Base-by-base conservation (phyloP, 2,329 filamentous ascomycete genomes). In the Zelopaecilomyces penicillatus region DNA sequence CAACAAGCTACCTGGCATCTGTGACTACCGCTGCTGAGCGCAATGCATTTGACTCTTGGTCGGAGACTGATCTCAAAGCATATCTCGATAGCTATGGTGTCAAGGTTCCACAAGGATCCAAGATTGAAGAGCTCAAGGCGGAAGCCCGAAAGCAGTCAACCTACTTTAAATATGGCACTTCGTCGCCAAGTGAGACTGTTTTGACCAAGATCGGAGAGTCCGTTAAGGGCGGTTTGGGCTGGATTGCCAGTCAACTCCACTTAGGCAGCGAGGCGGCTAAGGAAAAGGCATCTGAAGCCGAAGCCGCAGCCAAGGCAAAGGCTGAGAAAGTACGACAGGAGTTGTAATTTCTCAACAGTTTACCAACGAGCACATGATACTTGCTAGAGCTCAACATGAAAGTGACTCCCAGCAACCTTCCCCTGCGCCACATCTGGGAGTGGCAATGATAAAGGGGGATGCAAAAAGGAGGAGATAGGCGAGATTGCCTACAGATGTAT, bases 51-150 rank as follows among this genome's bases (percentile, higher is more conserved):
- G 80, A 88, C 42, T 78, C 77, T 1, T 91, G 86, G 86, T 84
- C 74, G 45, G 75, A 80, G 55, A 76, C 75, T 38, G 84, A 91
- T 28, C 70, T 93, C 50, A 90, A 91, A 71, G 69, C 77, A 1
- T 91, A 90, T 57, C 76, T 91, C 5, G 86, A 91, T 59, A 84
- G 80, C 50, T 91, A 88, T 52, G 87, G 87, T 33, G 69, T 91
- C 35, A 64, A 71, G 4, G 71, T 76, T 35, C 83, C 82, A 37
- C 83, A 87, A 60, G 82, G 82, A 5, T 81, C 80, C 12, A 83
- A 70, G 46, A 55, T 80, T 45, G 83, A 90, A 48, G 75, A 88
- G 58, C 71, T 91, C 19, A 78, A 79, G 49, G 83, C 84, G 6
- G 71, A 79, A 47, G 86, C 83, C 11, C 80, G 84, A 53, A 82